Conservation (phyloP, 2,329 filamentous ascomycete species). For the Xylaria sp. region DNA sequence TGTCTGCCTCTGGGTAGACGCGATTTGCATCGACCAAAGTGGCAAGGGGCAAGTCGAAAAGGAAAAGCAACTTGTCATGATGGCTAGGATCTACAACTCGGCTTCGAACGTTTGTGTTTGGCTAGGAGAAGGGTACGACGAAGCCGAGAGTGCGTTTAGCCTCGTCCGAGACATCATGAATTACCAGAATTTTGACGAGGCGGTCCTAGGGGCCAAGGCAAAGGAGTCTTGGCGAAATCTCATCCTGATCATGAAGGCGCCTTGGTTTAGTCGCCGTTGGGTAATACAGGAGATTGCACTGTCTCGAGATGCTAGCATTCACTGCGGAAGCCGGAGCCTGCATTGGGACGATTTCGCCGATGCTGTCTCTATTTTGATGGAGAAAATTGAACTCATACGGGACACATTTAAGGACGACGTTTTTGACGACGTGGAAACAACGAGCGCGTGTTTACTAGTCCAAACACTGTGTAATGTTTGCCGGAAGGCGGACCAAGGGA, state of each 20-base stretch:
- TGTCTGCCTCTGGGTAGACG: constrained; percentile 23
- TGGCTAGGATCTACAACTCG: constrained; percentile 21
- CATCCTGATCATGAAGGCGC: constrained; percentile 17
- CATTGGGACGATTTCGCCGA: constrained; percentile 28
- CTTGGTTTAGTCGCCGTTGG: constrained; percentile 28
- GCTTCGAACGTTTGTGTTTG: constrained; percentile 27
- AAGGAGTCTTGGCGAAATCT: constrained; percentile 17
- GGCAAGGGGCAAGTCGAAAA: constrained; percentile 20
- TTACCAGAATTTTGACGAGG: constrained; percentile 20
- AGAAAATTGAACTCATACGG: constrained; percentile 27
- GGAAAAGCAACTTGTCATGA: constrained; percentile 16
- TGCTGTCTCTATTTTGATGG: constrained; percentile 22
- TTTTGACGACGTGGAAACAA: constrained; percentile 24
- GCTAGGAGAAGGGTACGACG: constrained; percentile 23
- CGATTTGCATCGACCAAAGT: constrained; percentile 25
- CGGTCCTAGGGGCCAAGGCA: background rate
- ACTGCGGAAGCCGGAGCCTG: constrained; percentile 13
- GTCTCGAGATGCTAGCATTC: constrained; percentile 23
- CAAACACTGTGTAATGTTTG: constrained; percentile 19
- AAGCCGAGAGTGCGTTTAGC: constrained; percentile 10
- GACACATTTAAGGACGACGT: constrained; percentile 18
- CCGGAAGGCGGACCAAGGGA: constrained; percentile 20
- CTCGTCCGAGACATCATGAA: constrained; percentile 25
- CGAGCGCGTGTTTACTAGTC: constrained; percentile 15
- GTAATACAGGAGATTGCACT: constrained; percentile 26